Evolutionary conservation across 441 rosid genomes (phyloP), one percentile per base, ranked within the genome.

Genomic region (Pelargonium australe): DNA sequence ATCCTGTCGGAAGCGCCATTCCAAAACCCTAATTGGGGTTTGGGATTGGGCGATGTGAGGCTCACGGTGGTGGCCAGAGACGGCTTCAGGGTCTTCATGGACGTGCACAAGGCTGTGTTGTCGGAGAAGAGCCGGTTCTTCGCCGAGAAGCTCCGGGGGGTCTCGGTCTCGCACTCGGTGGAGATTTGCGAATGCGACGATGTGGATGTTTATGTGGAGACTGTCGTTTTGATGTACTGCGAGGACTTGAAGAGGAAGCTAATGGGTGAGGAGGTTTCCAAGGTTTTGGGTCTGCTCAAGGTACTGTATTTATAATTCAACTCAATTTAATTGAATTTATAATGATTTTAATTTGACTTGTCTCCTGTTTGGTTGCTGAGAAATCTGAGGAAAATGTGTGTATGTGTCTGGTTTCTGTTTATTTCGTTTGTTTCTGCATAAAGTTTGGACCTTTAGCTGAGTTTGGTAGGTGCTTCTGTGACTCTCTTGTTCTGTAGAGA

Each of bases 161-260:
- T 6, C 25, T 55, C 61, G 25, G 78, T 89, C 34, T 80, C 85
- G 78, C 95, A 88, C 65, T 78, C 88, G 31, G 93, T 91, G 73
- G 98, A 94, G 90, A 91, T 94, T n/a, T 87, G 96, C 49, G 97
- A 94, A 75, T 88, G 93, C 72, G 97, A 89, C 78, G 96, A 91
- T 73, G 84, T 94, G 5, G 98, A 89, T 85, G 87, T 87, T 41
- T 94, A 91, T 75, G 87, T 94, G 45, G 97, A 94, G 86, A 79
- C 89, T 64, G 82, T 94, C 61, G 87, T 86, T 68, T 80, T 94
- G 88, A 91, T 91, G 97, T 94, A 91, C 75, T 81, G 72, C 45
- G 92, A 88, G 75, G 95, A 94, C 79, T 66, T 88, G 76, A 94
- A 77, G 81, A 88, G 75, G 87, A 84, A 79, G 66, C 67, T 94